Evolutionary conservation across 495 filamentous ascomycete genomes (phyloP).

Genomic region (Penicillium pancosmium): DNA sequence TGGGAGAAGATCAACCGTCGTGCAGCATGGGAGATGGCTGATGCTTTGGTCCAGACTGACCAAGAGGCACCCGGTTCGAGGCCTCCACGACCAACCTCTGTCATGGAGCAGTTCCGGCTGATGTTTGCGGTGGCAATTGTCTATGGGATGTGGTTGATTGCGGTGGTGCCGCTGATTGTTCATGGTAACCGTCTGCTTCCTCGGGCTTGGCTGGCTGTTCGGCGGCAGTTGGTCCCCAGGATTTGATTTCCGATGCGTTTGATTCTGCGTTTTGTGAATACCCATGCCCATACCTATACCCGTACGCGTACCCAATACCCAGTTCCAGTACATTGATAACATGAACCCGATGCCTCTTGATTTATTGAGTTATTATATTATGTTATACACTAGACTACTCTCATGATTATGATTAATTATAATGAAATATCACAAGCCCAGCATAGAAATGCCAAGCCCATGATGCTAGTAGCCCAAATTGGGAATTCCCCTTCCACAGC

Average conservation of each 20-base stretch:
- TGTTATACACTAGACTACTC: background rate
- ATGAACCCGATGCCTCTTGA: background rate
- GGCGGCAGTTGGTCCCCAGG: conserved; percentile 13
- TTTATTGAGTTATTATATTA: background rate
- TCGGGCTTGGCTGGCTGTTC: conserved; percentile 24
- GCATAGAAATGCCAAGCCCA: too few relatives aligned
- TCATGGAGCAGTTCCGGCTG: conserved; percentile 29
- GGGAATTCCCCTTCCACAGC: too few relatives aligned
- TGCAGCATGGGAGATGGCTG: conserved; percentile 59
- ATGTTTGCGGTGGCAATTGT: conserved; percentile 32
- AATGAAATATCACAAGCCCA: too few relatives aligned
- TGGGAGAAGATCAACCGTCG: conserved; percentile 68
- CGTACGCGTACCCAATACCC: background rate
- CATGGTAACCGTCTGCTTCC: conserved; percentile 37
- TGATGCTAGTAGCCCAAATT: background rate
- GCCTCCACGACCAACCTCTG: conserved; percentile 9
- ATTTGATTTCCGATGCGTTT: too few relatives aligned
- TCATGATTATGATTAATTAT: too few relatives aligned
- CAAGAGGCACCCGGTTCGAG: conserved; percentile 22
- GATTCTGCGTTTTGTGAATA: conserved; percentile 1
- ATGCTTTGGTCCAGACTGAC: conserved; percentile 44
- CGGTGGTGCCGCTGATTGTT: conserved; percentile 40
- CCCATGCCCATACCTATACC: too few relatives aligned
- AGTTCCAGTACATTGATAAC: background rate
- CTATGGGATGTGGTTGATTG: conserved; percentile 39